phyloP scores from a whole-genome alignment of 345 rosid genomes.

The Corchorus capsularis region DNA sequence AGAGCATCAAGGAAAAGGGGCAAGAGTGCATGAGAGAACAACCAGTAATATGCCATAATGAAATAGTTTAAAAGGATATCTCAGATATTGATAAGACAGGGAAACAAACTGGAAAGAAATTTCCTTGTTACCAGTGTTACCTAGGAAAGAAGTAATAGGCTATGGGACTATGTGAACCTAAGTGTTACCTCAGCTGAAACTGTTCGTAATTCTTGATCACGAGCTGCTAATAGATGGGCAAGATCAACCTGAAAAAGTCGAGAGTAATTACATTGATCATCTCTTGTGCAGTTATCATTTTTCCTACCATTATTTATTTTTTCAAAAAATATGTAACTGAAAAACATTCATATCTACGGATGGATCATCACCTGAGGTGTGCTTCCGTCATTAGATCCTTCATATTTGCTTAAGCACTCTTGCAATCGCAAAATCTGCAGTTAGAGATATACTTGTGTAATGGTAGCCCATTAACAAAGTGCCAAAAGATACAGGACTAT shows the following conservation, averaged over 20 bases:
- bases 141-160: constrained; percentile 26
- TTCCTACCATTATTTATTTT: not conserved
- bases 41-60: not conserved
- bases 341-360: constrained; percentile 4
- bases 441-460: not conserved
- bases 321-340: not conserved
- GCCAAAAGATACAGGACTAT: not conserved
- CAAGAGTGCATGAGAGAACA: not conserved
- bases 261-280: not conserved
- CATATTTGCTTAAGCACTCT: constrained; percentile 93
- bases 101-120: not conserved
- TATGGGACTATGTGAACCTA: not conserved
- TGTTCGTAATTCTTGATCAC: constrained; percentile 91
- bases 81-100: not conserved
- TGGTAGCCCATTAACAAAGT: not conserved
- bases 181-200: constrained; percentile 84
- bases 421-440: constrained; percentile 82
- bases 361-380: constrained; percentile 72
- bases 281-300: not conserved
- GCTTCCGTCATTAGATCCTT: constrained; percentile 79
- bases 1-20: not conserved
- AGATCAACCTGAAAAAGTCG: constrained; percentile 74
- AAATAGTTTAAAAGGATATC: not conserved
- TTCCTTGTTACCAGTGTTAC: constrained; percentile 31
- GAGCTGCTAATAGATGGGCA: constrained; percentile 89